Base-by-base conservation (phyloP, 768 basidiomycete genomes). In the Pleurotus giganteus region DNA sequence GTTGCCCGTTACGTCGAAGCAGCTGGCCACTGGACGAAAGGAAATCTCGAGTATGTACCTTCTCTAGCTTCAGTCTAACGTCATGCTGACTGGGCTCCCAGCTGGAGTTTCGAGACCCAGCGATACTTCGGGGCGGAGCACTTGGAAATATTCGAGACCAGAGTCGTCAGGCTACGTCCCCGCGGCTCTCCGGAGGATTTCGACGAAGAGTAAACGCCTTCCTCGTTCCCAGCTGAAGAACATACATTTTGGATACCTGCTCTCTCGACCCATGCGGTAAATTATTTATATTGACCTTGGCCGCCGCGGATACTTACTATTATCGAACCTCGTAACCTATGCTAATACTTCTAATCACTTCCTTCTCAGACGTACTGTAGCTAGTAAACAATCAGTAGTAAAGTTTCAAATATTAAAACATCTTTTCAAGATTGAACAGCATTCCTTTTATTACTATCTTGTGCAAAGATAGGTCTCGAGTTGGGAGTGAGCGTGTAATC, bases 51-150 rank as follows among this genome's bases (percentile, higher is more conserved):
- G 76, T 80, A 66, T 66, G 73, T 66, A 19, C 32, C 23, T 32
- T 39, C 7, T 32, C 31, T 19, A 43, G 44, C 27, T 29, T 37
- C 21, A 27, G 57, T 54, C 32, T 37, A n/a, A n/a, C 15, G 12
- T 56, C n/a, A 58, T 58, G 54, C 56, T 64, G 45, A 63, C 54
- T 26, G 59, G 45, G 47, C 46, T 42, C 54, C 56, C 51, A 79
- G 79, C 55, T 86, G 85, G 86, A 83, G 83, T 63, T 86, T 89
- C 66, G 81, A 86, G 67, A 83, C 81, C 27, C 77, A 79, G 60
- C 75, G 84, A 31, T 88, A 89, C 71, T 88, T 89, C 62, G 86
- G 85, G 43, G 69, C 74, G 57, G 69, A 74, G 39, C 78, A 81
- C 58, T 61, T 73, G 32, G 75, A 82, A 67, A 74, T 87, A 64